Conservation (phyloP, 192 early-diverging fungal species). For the Backusella mclennaniae region DNA sequence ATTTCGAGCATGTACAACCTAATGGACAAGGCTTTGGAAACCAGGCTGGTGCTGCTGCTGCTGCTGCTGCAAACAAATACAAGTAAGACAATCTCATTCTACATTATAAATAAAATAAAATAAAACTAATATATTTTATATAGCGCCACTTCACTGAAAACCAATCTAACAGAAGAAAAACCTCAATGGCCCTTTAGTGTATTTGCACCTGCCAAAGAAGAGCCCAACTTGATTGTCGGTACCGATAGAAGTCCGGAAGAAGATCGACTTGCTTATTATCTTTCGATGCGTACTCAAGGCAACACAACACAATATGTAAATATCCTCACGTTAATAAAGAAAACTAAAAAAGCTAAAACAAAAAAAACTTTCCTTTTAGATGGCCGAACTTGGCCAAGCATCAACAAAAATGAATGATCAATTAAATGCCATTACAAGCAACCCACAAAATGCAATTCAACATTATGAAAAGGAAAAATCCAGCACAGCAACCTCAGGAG, state of each 20-base stretch:
- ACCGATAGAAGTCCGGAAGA: slow-evolving; percentile 68
- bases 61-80: slow-evolving; percentile 22
- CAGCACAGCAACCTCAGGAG: background rate
- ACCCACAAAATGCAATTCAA: slow-evolving; percentile 36
- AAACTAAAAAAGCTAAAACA: background rate
- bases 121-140: slow-evolving; percentile 5
- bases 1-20: slow-evolving; percentile 52
- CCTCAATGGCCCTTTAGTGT: slow-evolving; percentile 53
- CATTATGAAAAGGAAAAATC: slow-evolving; percentile 37
- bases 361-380: slow-evolving; percentile 28
- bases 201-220: slow-evolving; percentile 58
- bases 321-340: background rate
- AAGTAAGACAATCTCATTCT: slow-evolving; percentile 30
- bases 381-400: slow-evolving; percentile 36
- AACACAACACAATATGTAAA: slow-evolving; percentile 31
- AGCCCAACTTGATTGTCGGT: slow-evolving; percentile 56
- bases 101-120: slow-evolving; percentile 9
- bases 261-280: slow-evolving; percentile 50
- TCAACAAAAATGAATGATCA: slow-evolving; percentile 36
- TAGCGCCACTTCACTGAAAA: slow-evolving; percentile 45
- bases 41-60: slow-evolving; percentile 6
- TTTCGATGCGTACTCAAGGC: slow-evolving; percentile 27
- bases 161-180: slow-evolving; percentile 38
- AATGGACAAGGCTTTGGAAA: slow-evolving; percentile 16
- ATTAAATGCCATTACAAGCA: slow-evolving; percentile 34